phyloP scores from a whole-genome alignment of 768 basidiomycete genomes.

The Russula sp. region DNA sequence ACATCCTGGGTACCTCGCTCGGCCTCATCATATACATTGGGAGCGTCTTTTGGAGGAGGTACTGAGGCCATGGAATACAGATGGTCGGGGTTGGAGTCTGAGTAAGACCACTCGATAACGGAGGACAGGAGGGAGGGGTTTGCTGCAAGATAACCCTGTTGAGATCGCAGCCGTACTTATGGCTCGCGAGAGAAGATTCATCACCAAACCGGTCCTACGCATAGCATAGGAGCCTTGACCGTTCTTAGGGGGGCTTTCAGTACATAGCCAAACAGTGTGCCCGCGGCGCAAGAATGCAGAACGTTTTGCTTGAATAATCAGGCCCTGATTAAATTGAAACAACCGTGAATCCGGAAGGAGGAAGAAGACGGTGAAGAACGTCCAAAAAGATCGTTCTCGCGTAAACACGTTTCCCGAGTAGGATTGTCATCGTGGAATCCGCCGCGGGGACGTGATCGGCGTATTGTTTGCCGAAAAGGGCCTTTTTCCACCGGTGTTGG shows the following conservation, averaged over 20 bases:
- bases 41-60: constrained; percentile 30
- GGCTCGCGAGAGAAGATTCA: constrained; percentile 6
- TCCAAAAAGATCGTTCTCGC: neutral
- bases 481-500: no score
- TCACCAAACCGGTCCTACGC: neutral
- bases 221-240: constrained; percentile 17
- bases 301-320: constrained; percentile 13
- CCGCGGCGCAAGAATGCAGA: constrained; percentile 18
- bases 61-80: constrained; percentile 31
- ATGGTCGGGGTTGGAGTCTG: neutral
- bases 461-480: no score
- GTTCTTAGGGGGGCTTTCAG: constrained; percentile 3
- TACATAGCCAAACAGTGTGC: constrained; percentile 15
- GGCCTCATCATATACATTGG: constrained; percentile 33
- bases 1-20: constrained; percentile 35
- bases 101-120: neutral
- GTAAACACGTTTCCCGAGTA: neutral
- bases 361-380: neutral
- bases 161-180: constrained; percentile 21
- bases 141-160: neutral
- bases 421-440: no score
- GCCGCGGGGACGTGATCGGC: no score
- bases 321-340: constrained; percentile 5
- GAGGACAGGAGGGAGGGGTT: neutral
- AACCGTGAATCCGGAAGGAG: neutral